Conservation (phyloP, 345 rosid species). For the Garcia nutans region DNA sequence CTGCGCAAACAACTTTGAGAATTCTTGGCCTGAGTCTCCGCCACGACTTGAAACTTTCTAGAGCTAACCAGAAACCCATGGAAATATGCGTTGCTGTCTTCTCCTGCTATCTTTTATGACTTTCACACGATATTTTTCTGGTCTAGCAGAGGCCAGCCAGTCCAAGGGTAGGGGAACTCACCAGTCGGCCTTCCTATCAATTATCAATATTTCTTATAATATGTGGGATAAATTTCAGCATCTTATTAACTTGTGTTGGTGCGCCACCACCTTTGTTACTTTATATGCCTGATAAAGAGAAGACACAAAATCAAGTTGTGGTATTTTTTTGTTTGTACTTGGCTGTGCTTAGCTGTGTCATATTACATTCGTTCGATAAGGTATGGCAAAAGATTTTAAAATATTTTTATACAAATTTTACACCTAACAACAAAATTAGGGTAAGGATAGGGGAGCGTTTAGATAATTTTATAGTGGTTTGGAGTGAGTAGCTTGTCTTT, state of each 20-base stretch:
- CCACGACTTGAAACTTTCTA: background rate
- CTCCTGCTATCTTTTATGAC: background rate
- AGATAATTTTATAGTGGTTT: too few species aligned
- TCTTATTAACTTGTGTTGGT: background rate
- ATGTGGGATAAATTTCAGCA: background rate
- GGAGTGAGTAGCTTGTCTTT: too few species aligned
- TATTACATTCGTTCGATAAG: too few species aligned
- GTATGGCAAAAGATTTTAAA: too few species aligned
- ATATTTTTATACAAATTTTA: too few species aligned
- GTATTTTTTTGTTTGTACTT: background rate
- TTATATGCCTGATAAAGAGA: background rate
- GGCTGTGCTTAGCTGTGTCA: background rate
- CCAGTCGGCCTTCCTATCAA: background rate
- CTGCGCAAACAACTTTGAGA: background rate
- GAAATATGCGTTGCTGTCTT: background rate
- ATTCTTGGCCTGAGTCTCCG: background rate
- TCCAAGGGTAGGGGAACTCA: too few species aligned
- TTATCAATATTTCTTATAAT: background rate
- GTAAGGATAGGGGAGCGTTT: too few species aligned
- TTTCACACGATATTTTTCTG: background rate
- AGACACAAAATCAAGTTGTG: background rate
- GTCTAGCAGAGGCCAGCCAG: background rate
- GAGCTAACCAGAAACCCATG: background rate
- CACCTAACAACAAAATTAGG: too few species aligned
- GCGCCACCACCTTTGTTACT: background rate